Percentiles rank a stretch among this genome's conserved stretches.
Evolutionary conservation across 352 stramenopile genomes (phyloP).

Genomic region (Peronospora farinosa): DNA sequence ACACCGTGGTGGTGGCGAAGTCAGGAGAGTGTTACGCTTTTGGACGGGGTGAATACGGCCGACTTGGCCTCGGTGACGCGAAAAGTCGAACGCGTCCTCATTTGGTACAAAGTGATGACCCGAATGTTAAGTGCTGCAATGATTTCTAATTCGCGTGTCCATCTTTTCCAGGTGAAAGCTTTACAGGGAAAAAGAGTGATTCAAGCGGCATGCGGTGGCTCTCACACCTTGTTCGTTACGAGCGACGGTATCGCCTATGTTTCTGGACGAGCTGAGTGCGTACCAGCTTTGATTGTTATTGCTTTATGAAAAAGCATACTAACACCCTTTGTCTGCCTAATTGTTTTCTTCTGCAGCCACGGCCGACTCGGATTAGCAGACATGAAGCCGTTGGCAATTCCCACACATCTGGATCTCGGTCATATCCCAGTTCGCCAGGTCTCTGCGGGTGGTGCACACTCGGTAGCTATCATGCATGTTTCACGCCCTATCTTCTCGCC

Average conservation of each 20-base stretch:
- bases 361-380: constrained; percentile 55
- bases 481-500: constrained; percentile 49
- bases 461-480: constrained; percentile 61
- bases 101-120: constrained; percentile 28
- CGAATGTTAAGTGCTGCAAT: not conserved
- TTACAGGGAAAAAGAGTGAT: constrained; percentile 56
- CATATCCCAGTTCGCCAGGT: constrained; percentile 57
- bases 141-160: constrained; percentile 8
- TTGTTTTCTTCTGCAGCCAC: constrained; percentile 35
- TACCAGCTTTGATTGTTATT: not conserved
- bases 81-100: constrained; percentile 60
- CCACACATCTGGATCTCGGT: constrained; percentile 49
- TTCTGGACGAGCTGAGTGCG: constrained; percentile 79
- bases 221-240: constrained; percentile 86
- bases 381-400: constrained; percentile 47
- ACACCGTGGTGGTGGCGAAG: constrained; percentile 74
- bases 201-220: constrained; percentile 67
- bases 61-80: constrained; percentile 80
- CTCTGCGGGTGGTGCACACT: constrained; percentile 68
- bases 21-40: constrained; percentile 71
- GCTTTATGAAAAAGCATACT: not conserved
- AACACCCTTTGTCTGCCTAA: constrained; percentile 1
- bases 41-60: constrained; percentile 71
- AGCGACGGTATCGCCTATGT: constrained; percentile 80
- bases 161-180: constrained; percentile 41